Percentiles rank a stretch among this genome's conserved stretches.
These are phyloP conservation scores for Neodidymelliopsis sp. DNA, from an alignment of 2,329 filamentous ascomycete genomes.

Conservation along the genomic window DNA sequence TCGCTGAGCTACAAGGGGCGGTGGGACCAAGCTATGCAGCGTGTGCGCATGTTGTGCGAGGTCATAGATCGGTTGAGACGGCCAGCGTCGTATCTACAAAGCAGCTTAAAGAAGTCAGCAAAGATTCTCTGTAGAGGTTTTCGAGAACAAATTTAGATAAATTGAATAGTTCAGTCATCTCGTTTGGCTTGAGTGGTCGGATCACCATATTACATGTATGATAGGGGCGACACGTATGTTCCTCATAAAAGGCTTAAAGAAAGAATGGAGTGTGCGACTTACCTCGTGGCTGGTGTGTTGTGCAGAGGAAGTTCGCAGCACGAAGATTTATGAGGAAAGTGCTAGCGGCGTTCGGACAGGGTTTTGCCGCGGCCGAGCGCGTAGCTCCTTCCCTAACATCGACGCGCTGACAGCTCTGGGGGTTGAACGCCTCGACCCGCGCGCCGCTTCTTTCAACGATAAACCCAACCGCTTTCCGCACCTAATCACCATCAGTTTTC, in stretches of 20 bases:
- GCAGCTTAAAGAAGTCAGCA: slow-evolving; percentile 29
- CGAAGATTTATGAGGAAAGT: slow-evolving; percentile 24
- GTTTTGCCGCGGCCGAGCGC: slow-evolving; percentile 30
- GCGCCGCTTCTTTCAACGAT: slow-evolving; percentile 9
- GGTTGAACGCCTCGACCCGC: slow-evolving; percentile 1
- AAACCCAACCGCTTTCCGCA: background rate
- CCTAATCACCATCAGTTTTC: background rate
- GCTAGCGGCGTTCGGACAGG: slow-evolving; percentile 14
- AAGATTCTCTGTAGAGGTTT: slow-evolving; percentile 6
- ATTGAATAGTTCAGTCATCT: slow-evolving; percentile 44
- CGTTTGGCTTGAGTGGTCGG: slow-evolving; percentile 51
- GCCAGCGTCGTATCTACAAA: slow-evolving; percentile 7
- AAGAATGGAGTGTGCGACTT: slow-evolving; percentile 30
- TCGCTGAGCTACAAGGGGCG: slow-evolving; percentile 16
- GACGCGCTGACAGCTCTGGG: slow-evolving; percentile 22
- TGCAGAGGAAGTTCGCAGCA: slow-evolving; percentile 24
- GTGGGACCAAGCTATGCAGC: slow-evolving; percentile 7
- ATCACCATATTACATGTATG: slow-evolving; percentile 50
- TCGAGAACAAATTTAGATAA: slow-evolving; percentile 11
- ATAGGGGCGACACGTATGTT: slow-evolving; percentile 52
- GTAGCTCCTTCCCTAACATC: slow-evolving; percentile 11
- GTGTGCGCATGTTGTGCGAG: background rate
- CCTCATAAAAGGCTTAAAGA: slow-evolving; percentile 37
- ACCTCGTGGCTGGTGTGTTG: slow-evolving; percentile 38
- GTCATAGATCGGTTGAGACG: background rate